These are phyloP conservation scores for Thamnidium elegans DNA, from an alignment of 192 early-diverging fungal species.

Conservation along the genomic window DNA sequence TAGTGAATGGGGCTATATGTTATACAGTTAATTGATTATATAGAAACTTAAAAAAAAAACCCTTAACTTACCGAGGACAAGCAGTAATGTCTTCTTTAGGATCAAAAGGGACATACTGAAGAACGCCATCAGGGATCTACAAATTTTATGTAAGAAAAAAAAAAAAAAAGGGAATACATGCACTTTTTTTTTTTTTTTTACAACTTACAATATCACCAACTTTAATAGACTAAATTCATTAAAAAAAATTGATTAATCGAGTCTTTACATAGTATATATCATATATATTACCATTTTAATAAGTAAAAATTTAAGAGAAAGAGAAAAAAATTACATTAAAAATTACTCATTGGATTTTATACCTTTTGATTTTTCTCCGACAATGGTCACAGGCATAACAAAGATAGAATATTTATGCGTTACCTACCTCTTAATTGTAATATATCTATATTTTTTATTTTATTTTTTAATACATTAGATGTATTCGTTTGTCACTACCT, in stretches of 20 bases:
- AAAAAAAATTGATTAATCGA: not conserved
- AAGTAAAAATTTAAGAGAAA: no score
- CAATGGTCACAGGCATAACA: no score
- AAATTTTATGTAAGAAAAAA: not conserved
- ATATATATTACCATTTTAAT: conserved; percentile 1
- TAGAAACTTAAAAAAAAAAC: not conserved
- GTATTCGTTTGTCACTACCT: no score
- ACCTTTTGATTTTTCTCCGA: no score
- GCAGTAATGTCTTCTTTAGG: conserved; percentile 37
- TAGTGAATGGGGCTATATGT: conserved; percentile 23
- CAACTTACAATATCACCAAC: conserved; percentile 35
- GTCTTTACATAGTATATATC: not conserved
- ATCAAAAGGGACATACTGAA: conserved; percentile 32
- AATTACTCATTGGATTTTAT: no score
- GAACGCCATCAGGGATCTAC: conserved; percentile 34
- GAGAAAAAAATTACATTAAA: no score
- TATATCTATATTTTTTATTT: no score
- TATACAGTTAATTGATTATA: not conserved
- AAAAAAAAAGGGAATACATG: conserved; percentile 4
- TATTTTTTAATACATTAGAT: no score
- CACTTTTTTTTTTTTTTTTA: not conserved
- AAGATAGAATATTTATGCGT: no score
- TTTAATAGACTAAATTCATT: conserved; percentile 16
- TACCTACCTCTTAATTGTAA: no score
- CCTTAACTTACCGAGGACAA: conserved; percentile 29